Percentiles rank a stretch among this genome's conserved stretches.
Conservation (phyloP, 1,139 yeast species). For the Lodderomyces pseudojiufengensis region DNA sequence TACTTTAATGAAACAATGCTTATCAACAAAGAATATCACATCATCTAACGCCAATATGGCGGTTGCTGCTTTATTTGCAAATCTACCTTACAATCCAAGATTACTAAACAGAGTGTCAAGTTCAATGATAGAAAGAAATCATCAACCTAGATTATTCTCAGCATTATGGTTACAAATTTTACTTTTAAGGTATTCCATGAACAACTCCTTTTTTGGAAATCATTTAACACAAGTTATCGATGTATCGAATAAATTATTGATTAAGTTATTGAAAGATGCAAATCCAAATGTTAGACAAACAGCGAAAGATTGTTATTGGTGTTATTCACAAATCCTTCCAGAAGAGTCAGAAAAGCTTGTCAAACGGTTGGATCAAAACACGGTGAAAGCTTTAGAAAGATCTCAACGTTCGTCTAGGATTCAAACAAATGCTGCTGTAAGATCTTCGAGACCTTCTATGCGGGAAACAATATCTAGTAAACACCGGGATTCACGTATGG, state of each 20-base stretch:
- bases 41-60: constrained; percentile 72
- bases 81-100: constrained; percentile 53
- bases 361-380: constrained; percentile 38
- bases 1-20: constrained; percentile 57
- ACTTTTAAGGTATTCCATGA: constrained; percentile 39
- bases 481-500: constrained; percentile 22
- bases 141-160: constrained; percentile 66
- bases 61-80: constrained; percentile 56
- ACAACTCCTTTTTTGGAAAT: constrained; percentile 27
- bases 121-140: constrained; percentile 64
- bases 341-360: constrained; percentile 51
- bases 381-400: constrained; percentile 39
- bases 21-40: constrained; percentile 77
- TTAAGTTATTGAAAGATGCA: constrained; percentile 71
- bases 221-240: constrained; percentile 43
- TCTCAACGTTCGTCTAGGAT: constrained; percentile 37
- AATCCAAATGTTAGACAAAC: constrained; percentile 76
- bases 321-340: constrained; percentile 47
- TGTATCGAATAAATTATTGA: constrained; percentile 48
- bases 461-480: constrained; percentile 26
- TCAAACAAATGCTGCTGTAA: constrained; percentile 7
- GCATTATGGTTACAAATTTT: constrained; percentile 69
- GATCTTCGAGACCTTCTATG: constrained; percentile 25
- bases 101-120: constrained; percentile 48
- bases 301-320: constrained; percentile 76